Evolutionary conservation across 345 rosid genomes (phyloP), one percentile per base, ranked within the genome.

Genomic region (Moricandia arvensis): DNA sequence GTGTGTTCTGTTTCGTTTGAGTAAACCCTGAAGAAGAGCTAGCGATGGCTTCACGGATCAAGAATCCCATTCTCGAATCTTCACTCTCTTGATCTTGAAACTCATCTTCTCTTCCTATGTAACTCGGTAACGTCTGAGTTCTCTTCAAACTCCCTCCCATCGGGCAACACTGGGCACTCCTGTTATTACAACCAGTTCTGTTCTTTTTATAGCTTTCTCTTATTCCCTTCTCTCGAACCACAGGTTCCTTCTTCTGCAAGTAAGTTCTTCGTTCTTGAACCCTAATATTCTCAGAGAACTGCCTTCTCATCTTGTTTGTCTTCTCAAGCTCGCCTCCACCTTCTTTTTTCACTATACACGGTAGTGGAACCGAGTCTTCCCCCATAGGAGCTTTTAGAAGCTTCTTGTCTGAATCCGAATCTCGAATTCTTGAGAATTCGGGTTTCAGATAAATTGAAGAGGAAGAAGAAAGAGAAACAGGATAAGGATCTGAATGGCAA

Each of bases 401-500:
- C 79, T 63, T 79, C 8, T 33, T 69, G 16, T 35, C 63, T 13
- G 57, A 79, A 68, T 33, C 71, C 4, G 43, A 79, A 73, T 79
- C 70, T 73, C 33, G 74, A 31, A 0, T 43, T 61, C 61, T 68
- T 0, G 66, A 43, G 7, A 21, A 7, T 41, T 73, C 74, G 16
- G 34, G 61, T 66, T 80, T 45, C 2, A 31, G 76, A 63, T 4
- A 45, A 47, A 71, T 57, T 27, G 77, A 54, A 7, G 75, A 62
- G 11, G 75, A 69, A 38, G 78, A 68, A 51, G 79, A 16, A n/a
- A 7, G 75, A 38, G 86, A 76, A 8, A 84, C 55, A 66, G 91
- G 82, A 21, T 80, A 84, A 68, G 90, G 93, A 86, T 91, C 93
- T 73, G 93, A 88, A 33, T 72, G 83, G 65, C 90, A 85, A 66